Evolutionary conservation across 768 basidiomycete genomes (phyloP).

Genomic region (Pleurotus pulmonarius): DNA sequence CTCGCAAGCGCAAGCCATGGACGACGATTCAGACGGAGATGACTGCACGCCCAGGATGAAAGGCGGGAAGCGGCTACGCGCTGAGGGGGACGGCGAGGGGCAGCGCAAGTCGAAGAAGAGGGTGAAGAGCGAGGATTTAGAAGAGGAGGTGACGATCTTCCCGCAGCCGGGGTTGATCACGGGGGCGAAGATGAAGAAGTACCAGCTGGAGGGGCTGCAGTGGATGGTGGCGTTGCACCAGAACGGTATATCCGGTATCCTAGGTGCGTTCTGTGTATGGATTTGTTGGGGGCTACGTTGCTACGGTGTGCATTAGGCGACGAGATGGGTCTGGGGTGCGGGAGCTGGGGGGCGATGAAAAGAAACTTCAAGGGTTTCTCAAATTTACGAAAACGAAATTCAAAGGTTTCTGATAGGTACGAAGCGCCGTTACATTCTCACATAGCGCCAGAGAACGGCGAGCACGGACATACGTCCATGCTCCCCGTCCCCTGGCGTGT

Average conservation of each 20-base stretch:
- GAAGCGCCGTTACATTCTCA: no score
- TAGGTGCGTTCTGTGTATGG: conserved; percentile 57
- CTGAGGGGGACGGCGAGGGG: conserved; percentile 13
- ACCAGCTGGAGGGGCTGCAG: conserved; percentile 91
- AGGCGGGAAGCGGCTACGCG: conserved; percentile 19
- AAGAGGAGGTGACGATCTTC: conserved; percentile 37
- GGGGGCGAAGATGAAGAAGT: conserved; percentile 81
- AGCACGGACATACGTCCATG: no score
- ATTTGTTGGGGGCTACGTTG: no score
- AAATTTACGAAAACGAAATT: no score
- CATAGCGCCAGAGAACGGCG: no score
- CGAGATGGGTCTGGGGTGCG: no score
- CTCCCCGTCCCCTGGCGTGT: no score
- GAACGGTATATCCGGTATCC: conserved; percentile 79
- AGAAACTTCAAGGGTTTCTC: no score
- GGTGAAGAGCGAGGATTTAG: conserved; percentile 11
- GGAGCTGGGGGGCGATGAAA: no score
- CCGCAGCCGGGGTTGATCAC: conserved; percentile 78
- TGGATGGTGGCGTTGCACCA: conserved; percentile 91
- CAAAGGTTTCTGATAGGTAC: no score
- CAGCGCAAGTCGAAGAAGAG: conserved; percentile 1
- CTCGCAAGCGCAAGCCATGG: conserved; percentile 13
- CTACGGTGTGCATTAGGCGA: no score
- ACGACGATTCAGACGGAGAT: not conserved
- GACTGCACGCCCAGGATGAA: conserved; percentile 1